Evolutionary conservation across 2,329 filamentous ascomycete species (phyloP), one percentile per base, ranked within the genome.

Genomic region (Fusarium euwallaceae): DNA sequence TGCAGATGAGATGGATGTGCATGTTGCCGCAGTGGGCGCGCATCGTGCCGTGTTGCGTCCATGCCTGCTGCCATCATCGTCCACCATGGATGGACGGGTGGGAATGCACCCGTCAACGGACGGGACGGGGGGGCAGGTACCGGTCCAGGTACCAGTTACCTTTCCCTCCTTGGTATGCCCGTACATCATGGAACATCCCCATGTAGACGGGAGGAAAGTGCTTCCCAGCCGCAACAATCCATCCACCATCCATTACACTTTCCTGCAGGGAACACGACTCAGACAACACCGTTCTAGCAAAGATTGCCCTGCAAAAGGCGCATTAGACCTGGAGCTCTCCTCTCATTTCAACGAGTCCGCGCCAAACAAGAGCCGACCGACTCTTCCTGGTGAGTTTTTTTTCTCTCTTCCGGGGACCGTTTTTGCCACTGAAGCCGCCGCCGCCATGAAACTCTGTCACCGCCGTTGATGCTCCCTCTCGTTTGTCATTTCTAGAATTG

Each of bases 231-330:
- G 41, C 59, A 43, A 37, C 43, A 51, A 68, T 53, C 48, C 48
- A 53, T 32, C 48, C 48, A 43, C 34, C 34, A 45, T 53, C 24
- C 60, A 67, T 51, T 64, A 55, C 48, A 62, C 66, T 56, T 71
- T 56, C 63, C 51, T 61, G 56, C 72, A 76, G 67, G 75, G 67
- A 66, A 67, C 74, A 77, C 76, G 76, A 78, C 76, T 78, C 76
- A 76, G 74, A 69, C 51, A 60, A 41, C 61, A 61, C 69, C 45
- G 58, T 65, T 58, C 59, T 71, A 53, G 64, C 68, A 76, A 76
- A 60, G 70, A 66, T 76, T 73, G 51, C 64, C 64, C 66, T 74
- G 64, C 72, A 69, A 45, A 53, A 29, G 56, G 20, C 55, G 58
- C 67, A 64, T 69, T 69, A 68, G 66, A 53, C 48, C 48, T 53